A percentile compares a stretch with the other conserved stretches of the same genome.
Conservation (phyloP, 1,284 basidiomycete species). For the Fomitopsis schrenkii region DNA sequence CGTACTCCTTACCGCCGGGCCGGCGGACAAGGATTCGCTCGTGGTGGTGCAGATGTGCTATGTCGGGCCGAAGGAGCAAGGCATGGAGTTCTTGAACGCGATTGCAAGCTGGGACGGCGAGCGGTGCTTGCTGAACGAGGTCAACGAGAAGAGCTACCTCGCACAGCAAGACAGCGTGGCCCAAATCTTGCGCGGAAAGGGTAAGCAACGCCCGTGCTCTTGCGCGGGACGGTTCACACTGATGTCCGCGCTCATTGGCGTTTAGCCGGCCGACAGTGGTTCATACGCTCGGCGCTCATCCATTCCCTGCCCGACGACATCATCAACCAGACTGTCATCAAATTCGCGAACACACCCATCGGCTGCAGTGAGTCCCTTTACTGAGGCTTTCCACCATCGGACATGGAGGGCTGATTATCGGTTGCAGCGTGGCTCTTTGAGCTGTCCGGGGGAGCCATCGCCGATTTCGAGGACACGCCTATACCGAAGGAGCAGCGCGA, state of each 20-base stretch:
- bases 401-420: background rate
- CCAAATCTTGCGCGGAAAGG: conserved; percentile 80
- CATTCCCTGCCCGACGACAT: conserved; percentile 80
- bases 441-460: conserved; percentile 78
- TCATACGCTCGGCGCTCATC: conserved; percentile 79
- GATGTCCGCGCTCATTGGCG: no score
- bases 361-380: conserved; percentile 73
- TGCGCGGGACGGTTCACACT: no score
- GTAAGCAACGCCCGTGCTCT: conserved; percentile 30
- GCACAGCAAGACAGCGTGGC: conserved; percentile 89
- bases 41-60: conserved; percentile 91
- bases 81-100: conserved; percentile 75
- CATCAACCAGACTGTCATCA: conserved; percentile 76
- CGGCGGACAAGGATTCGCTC: conserved; percentile 75
- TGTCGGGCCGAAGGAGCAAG: conserved; percentile 69
- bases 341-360: conserved; percentile 78
- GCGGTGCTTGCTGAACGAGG: conserved; percentile 79
- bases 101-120: conserved; percentile 86
- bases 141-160: conserved; percentile 83
- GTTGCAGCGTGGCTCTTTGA: conserved; percentile 84
- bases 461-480: conserved; percentile 70
- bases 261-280: conserved; percentile 80
- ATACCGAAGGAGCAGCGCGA: conserved; percentile 74
- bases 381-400: conserved; percentile 1
- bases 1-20: conserved; percentile 84